Percentiles rank a stretch among this genome's conserved stretches.
Conservation (phyloP, 441 rosid species). For the Mallotus japonicus region DNA sequence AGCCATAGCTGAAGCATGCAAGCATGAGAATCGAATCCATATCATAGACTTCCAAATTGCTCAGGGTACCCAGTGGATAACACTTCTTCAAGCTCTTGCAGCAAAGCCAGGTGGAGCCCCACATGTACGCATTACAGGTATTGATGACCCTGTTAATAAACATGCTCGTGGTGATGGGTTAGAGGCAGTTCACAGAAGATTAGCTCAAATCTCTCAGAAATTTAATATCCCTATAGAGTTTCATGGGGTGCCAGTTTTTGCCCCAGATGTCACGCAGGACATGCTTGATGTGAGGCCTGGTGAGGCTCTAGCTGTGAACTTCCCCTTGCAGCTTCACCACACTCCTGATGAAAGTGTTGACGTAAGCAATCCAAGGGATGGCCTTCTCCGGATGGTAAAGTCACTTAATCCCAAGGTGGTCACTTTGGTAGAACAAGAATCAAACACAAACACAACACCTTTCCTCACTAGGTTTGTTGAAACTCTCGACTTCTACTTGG, state of each 20-base stretch:
- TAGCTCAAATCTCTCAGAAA: conserved; percentile 52
- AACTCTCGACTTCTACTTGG: conserved; percentile 63
- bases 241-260: conserved; percentile 52
- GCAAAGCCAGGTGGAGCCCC: conserved; percentile 77
- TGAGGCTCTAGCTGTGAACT: conserved; percentile 76
- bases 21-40: conserved; percentile 61
- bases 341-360: conserved; percentile 85
- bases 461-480: conserved; percentile 69
- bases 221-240: conserved; percentile 68
- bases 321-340: conserved; percentile 81
- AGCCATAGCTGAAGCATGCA: conserved; percentile 89
- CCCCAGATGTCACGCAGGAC: conserved; percentile 49
- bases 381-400: conserved; percentile 66
- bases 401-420: conserved; percentile 71
- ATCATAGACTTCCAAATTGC: conserved; percentile 83
- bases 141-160: conserved; percentile 56
- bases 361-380: conserved; percentile 72
- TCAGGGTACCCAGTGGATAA: conserved; percentile 82
- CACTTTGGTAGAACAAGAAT: conserved; percentile 82
- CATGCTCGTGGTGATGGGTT: conserved; percentile 67
- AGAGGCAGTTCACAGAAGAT: conserved; percentile 48
- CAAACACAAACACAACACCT: conserved; percentile 81
- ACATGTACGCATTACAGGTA: conserved; percentile 72
- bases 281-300: conserved; percentile 65
- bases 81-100: conserved; percentile 85